Conservation (phyloP, 2,329 filamentous ascomycete species). For the Fusarium incarnatum region DNA sequence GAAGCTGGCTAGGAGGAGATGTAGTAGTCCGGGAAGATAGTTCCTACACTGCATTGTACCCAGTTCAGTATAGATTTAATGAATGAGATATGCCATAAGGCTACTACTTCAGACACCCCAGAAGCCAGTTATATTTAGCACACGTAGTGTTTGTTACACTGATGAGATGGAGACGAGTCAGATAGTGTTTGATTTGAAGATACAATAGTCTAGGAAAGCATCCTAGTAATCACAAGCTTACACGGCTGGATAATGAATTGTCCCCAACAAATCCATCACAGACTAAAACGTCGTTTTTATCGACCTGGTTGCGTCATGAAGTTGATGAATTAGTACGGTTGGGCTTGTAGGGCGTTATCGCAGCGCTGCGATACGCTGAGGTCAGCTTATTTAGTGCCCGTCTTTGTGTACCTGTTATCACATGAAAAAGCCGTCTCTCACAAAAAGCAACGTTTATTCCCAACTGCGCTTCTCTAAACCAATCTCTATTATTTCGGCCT, state of each 20-base stretch:
- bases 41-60: conserved; percentile 15
- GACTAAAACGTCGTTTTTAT: conserved; percentile 8
- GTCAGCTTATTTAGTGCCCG: conserved; percentile 18
- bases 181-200: not conserved
- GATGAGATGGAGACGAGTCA: not conserved
- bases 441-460: conserved; percentile 14
- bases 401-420: conserved; percentile 15
- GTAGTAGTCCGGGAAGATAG: conserved; percentile 12
- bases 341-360: conserved; percentile 38
- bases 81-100: conserved; percentile 23
- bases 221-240: not conserved
- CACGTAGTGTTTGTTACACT: not conserved
- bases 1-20: conserved; percentile 11
- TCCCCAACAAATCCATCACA: conserved; percentile 9
- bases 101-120: not conserved
- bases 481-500: conserved; percentile 1
- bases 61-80: conserved; percentile 28
- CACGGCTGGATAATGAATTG: not conserved
- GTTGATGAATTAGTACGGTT: conserved; percentile 21
- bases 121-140: not conserved
- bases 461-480: not conserved
- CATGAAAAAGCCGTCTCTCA: conserved; percentile 21
- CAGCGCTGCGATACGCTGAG: conserved; percentile 36
- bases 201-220: not conserved
- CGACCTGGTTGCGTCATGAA: conserved; percentile 38